These are phyloP conservation scores for Papiliotrema laurentii DNA, from an alignment of 1,284 basidiomycete species.

Conservation along the genomic window DNA sequence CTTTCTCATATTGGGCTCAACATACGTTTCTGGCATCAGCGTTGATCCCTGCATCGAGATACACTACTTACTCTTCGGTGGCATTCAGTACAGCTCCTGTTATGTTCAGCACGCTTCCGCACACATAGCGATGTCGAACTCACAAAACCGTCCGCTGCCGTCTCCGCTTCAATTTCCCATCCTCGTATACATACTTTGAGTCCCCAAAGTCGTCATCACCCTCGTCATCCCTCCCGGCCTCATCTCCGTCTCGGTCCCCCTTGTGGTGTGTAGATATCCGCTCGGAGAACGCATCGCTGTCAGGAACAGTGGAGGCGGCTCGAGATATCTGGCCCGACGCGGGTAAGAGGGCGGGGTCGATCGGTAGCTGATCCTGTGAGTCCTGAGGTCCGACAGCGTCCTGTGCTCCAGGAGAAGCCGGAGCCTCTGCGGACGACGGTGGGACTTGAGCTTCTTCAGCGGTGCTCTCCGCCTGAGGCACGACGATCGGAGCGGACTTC, in stretches of 20 bases:
- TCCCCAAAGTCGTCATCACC: slow-evolving; percentile 11
- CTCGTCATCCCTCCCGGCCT: slow-evolving; percentile 5
- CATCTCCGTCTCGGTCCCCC: slow-evolving; percentile 4
- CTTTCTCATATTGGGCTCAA: background rate
- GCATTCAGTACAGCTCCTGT: slow-evolving; percentile 46
- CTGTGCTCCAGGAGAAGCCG: too few species aligned
- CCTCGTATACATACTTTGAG: slow-evolving; percentile 17
- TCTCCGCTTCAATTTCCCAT: slow-evolving; percentile 32
- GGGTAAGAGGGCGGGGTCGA: background rate
- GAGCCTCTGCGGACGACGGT: too few species aligned
- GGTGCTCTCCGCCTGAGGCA: too few species aligned
- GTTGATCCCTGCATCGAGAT: background rate
- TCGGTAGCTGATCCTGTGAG: background rate
- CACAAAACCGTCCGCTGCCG: slow-evolving; percentile 42
- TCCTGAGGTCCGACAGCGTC: too few species aligned
- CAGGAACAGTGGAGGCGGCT: background rate
- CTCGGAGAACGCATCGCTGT: background rate
- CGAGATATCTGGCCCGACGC: background rate
- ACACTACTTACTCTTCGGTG: slow-evolving; percentile 38
- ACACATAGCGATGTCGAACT: slow-evolving; percentile 9
- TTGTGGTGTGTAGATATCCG: background rate
- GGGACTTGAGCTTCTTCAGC: too few species aligned
- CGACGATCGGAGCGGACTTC: too few species aligned
- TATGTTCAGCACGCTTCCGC: background rate
- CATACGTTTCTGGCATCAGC: slow-evolving; percentile 36